Conservation (phyloP, 2,329 filamentous ascomycete species). For the Colletotrichum eleusines region DNA sequence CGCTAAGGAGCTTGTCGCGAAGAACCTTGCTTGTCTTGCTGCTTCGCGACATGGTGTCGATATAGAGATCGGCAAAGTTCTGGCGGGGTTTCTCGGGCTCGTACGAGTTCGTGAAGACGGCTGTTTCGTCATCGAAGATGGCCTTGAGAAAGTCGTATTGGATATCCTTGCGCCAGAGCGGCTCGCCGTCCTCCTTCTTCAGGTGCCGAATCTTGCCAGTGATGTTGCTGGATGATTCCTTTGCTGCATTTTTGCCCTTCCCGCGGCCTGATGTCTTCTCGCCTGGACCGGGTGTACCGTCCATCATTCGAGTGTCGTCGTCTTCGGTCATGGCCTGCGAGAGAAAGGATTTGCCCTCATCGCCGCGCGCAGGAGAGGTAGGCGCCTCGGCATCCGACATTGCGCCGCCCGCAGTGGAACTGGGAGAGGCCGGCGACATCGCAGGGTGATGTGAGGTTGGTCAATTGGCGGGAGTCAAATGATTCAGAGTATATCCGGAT, state of each 20-base stretch:
- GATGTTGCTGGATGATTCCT: conserved; percentile 53
- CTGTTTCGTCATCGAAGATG: conserved; percentile 80
- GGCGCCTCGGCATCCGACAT: conserved; percentile 60
- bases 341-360: conserved; percentile 60
- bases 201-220: conserved; percentile 83
- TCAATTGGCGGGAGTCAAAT: conserved; percentile 27
- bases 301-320: conserved; percentile 55
- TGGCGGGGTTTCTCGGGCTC: conserved; percentile 72
- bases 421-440: conserved; percentile 56
- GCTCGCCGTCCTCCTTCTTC: conserved; percentile 90
- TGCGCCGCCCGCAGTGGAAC: conserved; percentile 51
- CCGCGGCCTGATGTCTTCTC: conserved; percentile 53
- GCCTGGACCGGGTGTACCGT: conserved; percentile 58
- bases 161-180: conserved; percentile 88
- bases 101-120: conserved; percentile 92
- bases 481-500: conserved; percentile 27
- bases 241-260: conserved; percentile 52
- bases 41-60: conserved; percentile 98
- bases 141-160: conserved; percentile 87
- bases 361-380: conserved; percentile 58
- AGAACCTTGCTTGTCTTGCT: conserved; percentile 99
- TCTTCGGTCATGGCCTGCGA: conserved; percentile 61
- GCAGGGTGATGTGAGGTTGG: conserved; percentile 15
- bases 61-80: conserved; percentile 95
- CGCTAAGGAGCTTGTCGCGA: conserved; percentile 94